phyloP scores from a whole-genome alignment of 2,329 filamentous ascomycete genomes.

The Lecanoromycetidae sp. region DNA sequence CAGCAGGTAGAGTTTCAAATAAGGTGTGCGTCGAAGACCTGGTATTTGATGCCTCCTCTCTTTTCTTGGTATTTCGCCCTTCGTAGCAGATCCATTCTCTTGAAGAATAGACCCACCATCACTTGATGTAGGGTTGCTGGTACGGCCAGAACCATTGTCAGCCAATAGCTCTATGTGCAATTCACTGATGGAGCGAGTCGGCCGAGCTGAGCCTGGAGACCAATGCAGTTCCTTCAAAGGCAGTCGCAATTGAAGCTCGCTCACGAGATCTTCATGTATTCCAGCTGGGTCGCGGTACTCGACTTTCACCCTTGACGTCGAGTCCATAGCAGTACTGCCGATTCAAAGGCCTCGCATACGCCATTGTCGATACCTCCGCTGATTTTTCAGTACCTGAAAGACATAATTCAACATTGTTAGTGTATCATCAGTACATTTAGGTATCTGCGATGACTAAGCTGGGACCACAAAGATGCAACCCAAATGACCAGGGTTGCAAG shows the following conservation, averaged over 20 bases:
- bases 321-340: no score
- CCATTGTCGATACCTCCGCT: no score
- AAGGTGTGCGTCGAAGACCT: constrained; percentile 80
- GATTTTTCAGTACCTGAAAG: no score
- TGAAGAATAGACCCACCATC: constrained; percentile 13
- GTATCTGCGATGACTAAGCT: no score
- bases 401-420: no score
- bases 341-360: no score
- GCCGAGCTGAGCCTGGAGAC: constrained; percentile 66
- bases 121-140: neutral
- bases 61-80: constrained; percentile 27
- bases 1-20: constrained; percentile 79
- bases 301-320: no score
- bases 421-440: no score
- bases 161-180: constrained; percentile 46
- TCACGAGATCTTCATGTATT: constrained; percentile 69
- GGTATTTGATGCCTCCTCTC: constrained; percentile 86
- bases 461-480: no score
- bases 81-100: constrained; percentile 22
- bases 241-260: constrained; percentile 64
- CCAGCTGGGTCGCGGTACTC: constrained; percentile 91
- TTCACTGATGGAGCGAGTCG: constrained; percentile 40
- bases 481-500: no score
- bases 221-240: constrained; percentile 88
- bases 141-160: constrained; percentile 19